These are phyloP conservation scores for Chlamydomonas urium DNA, from an alignment of 139 green algal genomes.

Conservation along the genomic window DNA sequence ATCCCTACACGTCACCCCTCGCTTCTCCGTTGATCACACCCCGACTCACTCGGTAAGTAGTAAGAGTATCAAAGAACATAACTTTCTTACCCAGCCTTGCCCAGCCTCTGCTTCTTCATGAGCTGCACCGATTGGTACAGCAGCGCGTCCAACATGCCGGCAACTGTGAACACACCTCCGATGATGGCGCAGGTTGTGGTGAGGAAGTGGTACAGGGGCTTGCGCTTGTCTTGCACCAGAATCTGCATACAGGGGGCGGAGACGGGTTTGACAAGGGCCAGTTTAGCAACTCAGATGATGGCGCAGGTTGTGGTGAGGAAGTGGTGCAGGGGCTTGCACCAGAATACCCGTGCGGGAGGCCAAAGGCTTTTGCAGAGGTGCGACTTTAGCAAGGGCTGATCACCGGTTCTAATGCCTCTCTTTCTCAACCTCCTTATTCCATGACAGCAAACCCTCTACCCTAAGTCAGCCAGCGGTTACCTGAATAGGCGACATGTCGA, in stretches of 20 bases:
- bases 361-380: too few species aligned
- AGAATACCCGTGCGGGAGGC: too few species aligned
- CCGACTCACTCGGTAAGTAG: too few species aligned
- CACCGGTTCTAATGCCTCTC: too few species aligned
- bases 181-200: slow-evolving; percentile 79
- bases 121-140: slow-evolving; percentile 59
- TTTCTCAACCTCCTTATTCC: too few species aligned
- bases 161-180: slow-evolving; percentile 86
- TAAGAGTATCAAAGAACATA: too few species aligned
- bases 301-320: background rate
- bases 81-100: slow-evolving; percentile 13
- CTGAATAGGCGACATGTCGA: slow-evolving; percentile 75
- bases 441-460: background rate
- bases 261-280: background rate
- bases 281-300: background rate
- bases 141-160: slow-evolving; percentile 80
- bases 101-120: slow-evolving; percentile 59
- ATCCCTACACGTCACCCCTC: too few species aligned
- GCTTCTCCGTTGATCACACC: too few species aligned
- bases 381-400: too few species aligned
- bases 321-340: background rate
- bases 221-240: slow-evolving; percentile 22
- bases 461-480: slow-evolving; percentile 21
- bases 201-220: slow-evolving; percentile 75
- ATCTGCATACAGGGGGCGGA: slow-evolving; percentile 35